Percentiles rank a stretch among this genome's conserved stretches.
These are phyloP conservation scores for Limonomyces culmigenus DNA, from an alignment of 1,284 basidiomycete species.

Conservation along the genomic window DNA sequence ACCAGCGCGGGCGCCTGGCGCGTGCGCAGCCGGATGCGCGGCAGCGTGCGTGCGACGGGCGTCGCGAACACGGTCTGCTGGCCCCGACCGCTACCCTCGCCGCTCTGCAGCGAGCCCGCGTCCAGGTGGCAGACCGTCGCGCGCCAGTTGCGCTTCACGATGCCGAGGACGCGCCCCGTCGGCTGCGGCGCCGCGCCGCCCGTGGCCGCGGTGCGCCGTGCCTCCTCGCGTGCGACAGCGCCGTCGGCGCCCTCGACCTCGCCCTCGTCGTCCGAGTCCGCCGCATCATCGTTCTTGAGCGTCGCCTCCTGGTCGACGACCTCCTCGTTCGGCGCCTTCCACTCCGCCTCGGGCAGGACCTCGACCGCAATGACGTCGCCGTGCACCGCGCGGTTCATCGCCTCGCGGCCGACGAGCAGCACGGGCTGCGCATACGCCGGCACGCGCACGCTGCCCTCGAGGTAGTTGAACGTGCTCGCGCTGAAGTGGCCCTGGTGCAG, in stretches of 20 bases:
- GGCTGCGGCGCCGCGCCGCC: slow-evolving; percentile 54
- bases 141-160: slow-evolving; percentile 93
- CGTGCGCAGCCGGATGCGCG: slow-evolving; percentile 87
- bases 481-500: slow-evolving; percentile 91
- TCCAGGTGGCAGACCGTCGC: slow-evolving; percentile 94
- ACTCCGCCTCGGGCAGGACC: slow-evolving; percentile 76
- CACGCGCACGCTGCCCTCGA: slow-evolving; percentile 80
- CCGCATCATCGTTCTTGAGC: slow-evolving; percentile 81
- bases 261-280: slow-evolving; percentile 49
- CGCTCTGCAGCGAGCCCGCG: slow-evolving; percentile 69
- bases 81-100: slow-evolving; percentile 65
- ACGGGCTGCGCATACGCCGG: slow-evolving; percentile 65
- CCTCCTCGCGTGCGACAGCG: slow-evolving; percentile 27
- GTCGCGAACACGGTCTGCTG: slow-evolving; percentile 92
- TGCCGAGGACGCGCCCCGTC: slow-evolving; percentile 82
- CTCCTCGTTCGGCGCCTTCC: slow-evolving; percentile 87
- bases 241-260: slow-evolving; percentile 22
- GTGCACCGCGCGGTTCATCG: slow-evolving; percentile 92
- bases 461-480: slow-evolving; percentile 90
- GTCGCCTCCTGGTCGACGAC: slow-evolving; percentile 93
- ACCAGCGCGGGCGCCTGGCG: slow-evolving; percentile 83
- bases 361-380: slow-evolving; percentile 91
- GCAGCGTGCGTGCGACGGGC: slow-evolving; percentile 82
- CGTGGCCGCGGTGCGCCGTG: slow-evolving; percentile 24
- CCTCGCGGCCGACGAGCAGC: slow-evolving; percentile 75